Percentiles rank a stretch among this genome's conserved stretches.
These are phyloP conservation scores for Lactarius hatsudake DNA, from an alignment of 768 basidiomycete species.

Conservation along the genomic window DNA sequence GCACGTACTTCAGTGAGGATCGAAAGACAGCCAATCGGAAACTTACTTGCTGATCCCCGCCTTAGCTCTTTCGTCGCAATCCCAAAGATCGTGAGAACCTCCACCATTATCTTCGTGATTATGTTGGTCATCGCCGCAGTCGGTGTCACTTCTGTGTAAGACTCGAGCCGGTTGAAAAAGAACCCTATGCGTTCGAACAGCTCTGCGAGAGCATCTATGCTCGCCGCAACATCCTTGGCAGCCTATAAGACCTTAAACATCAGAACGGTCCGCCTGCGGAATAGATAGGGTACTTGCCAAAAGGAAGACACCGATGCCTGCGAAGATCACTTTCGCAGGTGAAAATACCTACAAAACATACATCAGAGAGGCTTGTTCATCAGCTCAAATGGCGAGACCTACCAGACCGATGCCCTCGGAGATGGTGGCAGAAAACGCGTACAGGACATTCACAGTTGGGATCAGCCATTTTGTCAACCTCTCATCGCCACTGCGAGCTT, in stretches of 20 bases:
- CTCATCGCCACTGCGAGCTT: no score
- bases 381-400: no score
- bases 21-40: not conserved
- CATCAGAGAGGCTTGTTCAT: no score
- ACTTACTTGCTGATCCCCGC: not conserved
- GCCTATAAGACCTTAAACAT: not conserved
- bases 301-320: no score
- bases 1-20: not conserved
- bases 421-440: no score
- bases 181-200: not conserved
- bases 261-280: not conserved
- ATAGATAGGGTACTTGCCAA: no score
- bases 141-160: not conserved
- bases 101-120: not conserved
- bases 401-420: no score
- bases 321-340: no score
- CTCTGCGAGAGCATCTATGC: not conserved
- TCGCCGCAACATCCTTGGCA: not conserved
- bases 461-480: no score
- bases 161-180: not conserved
- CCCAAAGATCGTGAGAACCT: not conserved
- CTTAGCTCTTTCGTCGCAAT: not conserved
- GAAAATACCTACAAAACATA: no score
- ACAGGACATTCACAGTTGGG: no score
- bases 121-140: not conserved